Percentiles rank a stretch among this genome's conserved stretches.
phyloP scores from a whole-genome alignment of 768 basidiomycete species.

The Hygrocybe coccinea region DNA sequence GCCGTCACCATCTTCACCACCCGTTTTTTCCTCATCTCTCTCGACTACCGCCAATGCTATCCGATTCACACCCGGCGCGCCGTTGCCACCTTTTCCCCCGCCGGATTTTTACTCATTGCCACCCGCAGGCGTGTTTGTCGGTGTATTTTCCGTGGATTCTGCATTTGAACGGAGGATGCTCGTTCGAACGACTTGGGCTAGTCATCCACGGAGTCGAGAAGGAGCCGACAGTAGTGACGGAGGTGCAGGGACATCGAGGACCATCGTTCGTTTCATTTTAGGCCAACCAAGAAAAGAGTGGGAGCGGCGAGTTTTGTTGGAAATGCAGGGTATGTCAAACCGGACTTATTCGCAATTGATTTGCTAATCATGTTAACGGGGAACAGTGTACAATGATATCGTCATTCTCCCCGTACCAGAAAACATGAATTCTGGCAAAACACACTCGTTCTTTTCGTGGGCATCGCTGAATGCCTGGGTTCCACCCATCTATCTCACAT shows the following conservation, averaged over 20 bases:
- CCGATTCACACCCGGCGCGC: conserved; percentile 29
- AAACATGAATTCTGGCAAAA: conserved; percentile 97
- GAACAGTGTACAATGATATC: conserved; percentile 77
- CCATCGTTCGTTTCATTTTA: conserved; percentile 83
- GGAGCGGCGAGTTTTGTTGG: conserved; percentile 74
- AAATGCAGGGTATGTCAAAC: conserved; percentile 77
- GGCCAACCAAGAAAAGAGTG: conserved; percentile 77
- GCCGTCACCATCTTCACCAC: conserved; percentile 46
- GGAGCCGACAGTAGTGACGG: conserved; percentile 68
- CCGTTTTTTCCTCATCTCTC: conserved; percentile 36
- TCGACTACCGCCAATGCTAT: conserved; percentile 37
- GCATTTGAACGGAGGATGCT: conserved; percentile 81
- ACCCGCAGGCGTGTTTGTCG: conserved; percentile 83
- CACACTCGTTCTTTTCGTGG: conserved; percentile 89
- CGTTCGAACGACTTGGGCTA: conserved; percentile 86
- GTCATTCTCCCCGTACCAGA: conserved; percentile 78
- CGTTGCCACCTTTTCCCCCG: conserved; percentile 60
- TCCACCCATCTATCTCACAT: conserved; percentile 61
- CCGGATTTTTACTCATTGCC: conserved; percentile 64
- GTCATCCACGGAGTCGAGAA: conserved; percentile 69
- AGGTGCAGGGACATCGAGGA: conserved; percentile 72
- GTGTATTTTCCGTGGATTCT: conserved; percentile 86
- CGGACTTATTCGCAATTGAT: conserved; percentile 10
- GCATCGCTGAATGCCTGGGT: conserved; percentile 88
- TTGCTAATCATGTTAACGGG: conserved; percentile 2